Base-by-base conservation (phyloP, 495 filamentous ascomycete genomes). In the Neurospora sp. region DNA sequence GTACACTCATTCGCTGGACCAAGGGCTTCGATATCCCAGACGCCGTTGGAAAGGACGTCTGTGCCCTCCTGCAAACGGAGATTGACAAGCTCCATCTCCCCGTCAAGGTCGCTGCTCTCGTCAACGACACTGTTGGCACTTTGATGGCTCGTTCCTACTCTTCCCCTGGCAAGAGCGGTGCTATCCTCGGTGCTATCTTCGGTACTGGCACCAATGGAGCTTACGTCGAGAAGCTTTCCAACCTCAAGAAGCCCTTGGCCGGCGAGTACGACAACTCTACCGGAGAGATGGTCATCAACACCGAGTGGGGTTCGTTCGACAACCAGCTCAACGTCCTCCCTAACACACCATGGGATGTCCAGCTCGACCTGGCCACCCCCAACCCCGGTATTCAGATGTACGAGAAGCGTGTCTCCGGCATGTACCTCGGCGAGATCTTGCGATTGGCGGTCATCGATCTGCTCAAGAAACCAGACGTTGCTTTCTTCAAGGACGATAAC, bases 331-430 rank as follows among this genome's bases (percentile, higher is more conserved):
- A 88, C 74, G 91, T 96, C 69, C 86, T 98, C 62, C 96, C 96
- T 20, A 91, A 89, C 78, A 98, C 96, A 0, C 81, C 88, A 0
- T 98, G 95, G 82, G 96, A 99, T 81, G 83, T 84, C 14, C 87
- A 88, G 69, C 86, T 99, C 44, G 94, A 99, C 83, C 84, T 85
- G 72, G 90, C 90, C 31, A 94, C 90, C 78, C 89, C 93, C 75
- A 99, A 99, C 85, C 96, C 96, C 1, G 96, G 96, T 44, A 90
- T 97, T 73, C 96, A 99, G 82, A 97, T 97, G 92, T 99, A 98
- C 83, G 96, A 99, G 85, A 99, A 99, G 87, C 92, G 96, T 70
- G 91, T 99, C 44, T 96, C 93, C 0, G 96, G 96, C 82, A 99
- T 99, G 96, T 99, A 98, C 87, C 82, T 99, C 27, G 96, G 96